These are phyloP conservation scores for Penicillium ucsense DNA, from an alignment of 495 filamentous ascomycete genomes.

Conservation along the genomic window DNA sequence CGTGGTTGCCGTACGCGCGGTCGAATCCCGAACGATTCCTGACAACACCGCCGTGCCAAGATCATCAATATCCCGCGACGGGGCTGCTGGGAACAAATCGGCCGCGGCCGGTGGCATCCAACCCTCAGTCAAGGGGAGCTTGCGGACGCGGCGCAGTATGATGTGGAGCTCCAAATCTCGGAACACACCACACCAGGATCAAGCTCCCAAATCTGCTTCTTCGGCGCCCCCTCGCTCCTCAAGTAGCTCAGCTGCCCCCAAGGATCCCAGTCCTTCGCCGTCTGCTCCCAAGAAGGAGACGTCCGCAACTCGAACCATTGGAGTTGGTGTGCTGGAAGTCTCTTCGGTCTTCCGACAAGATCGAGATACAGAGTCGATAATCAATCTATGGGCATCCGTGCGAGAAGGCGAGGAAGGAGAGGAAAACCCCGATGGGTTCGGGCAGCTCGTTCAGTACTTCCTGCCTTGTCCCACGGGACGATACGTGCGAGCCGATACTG, in stretches of 20 bases:
- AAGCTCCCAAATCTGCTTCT: slow-evolving; percentile 7
- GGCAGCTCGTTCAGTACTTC: slow-evolving; percentile 63
- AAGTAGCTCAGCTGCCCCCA: slow-evolving; percentile 48
- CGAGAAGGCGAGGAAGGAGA: slow-evolving; percentile 47
- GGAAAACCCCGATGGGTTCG: slow-evolving; percentile 53
- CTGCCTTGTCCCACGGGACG: slow-evolving; percentile 60
- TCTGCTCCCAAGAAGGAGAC: slow-evolving; percentile 27
- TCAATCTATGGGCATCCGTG: slow-evolving; percentile 70
- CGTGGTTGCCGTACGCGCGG: slow-evolving; percentile 68
- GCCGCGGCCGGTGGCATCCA: slow-evolving; percentile 13
- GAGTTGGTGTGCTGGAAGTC: slow-evolving; percentile 72
- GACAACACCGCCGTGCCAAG: slow-evolving; percentile 16
- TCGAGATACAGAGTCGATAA: slow-evolving; percentile 62
- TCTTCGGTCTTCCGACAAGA: slow-evolving; percentile 68
- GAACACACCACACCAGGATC: slow-evolving; percentile 19
- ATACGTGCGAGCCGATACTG: slow-evolving; percentile 63
- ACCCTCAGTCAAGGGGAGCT: slow-evolving; percentile 29
- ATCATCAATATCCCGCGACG: slow-evolving; percentile 29
- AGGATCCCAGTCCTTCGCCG: slow-evolving; percentile 30
- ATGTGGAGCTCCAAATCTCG: slow-evolving; percentile 58
- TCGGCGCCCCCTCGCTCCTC: slow-evolving; percentile 42
- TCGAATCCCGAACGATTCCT: slow-evolving; percentile 42
- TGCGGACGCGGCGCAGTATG: slow-evolving; percentile 61
- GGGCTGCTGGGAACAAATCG: slow-evolving; percentile 21
- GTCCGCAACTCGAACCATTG: slow-evolving; percentile 57